Conservation (phyloP, 805 yeast species). For the Wickerhamiella cacticola region DNA sequence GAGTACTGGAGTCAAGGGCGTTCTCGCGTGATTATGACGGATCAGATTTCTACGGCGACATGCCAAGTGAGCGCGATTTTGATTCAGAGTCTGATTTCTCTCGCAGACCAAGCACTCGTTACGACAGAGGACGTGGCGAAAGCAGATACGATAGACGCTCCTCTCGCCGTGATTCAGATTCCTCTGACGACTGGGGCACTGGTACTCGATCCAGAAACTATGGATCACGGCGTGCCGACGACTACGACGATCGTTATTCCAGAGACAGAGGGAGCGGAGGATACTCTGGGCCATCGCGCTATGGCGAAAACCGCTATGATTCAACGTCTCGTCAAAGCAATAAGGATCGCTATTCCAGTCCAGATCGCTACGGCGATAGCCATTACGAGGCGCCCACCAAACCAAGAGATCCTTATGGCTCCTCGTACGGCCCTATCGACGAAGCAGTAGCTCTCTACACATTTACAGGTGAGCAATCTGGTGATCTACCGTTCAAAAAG, state of each 20-base stretch:
- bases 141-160: conserved; percentile 1
- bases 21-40: conserved; percentile 51
- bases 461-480: conserved; percentile 85
- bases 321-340: not conserved
- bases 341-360: not conserved
- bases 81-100: conserved; percentile 41
- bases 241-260: conserved; percentile 23
- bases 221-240: conserved; percentile 14
- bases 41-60: conserved; percentile 63
- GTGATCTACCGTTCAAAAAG: conserved; percentile 84
- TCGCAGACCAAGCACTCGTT: conserved; percentile 23
- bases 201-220: not conserved
- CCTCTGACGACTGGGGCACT: conserved; percentile 4
- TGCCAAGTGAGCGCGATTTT: conserved; percentile 67
- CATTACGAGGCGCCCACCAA: conserved; percentile 5
- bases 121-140: conserved; percentile 15
- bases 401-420: not conserved
- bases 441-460: conserved; percentile 85
- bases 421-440: conserved; percentile 31
- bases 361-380: conserved; percentile 5
- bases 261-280: conserved; percentile 3
- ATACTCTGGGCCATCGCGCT: not conserved
- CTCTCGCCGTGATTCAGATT: not conserved
- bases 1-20: conserved; percentile 75
- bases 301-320: conserved; percentile 6